Evolutionary conservation across 768 basidiomycete genomes (phyloP).

Genomic region (Leccinum fibrillosum): DNA sequence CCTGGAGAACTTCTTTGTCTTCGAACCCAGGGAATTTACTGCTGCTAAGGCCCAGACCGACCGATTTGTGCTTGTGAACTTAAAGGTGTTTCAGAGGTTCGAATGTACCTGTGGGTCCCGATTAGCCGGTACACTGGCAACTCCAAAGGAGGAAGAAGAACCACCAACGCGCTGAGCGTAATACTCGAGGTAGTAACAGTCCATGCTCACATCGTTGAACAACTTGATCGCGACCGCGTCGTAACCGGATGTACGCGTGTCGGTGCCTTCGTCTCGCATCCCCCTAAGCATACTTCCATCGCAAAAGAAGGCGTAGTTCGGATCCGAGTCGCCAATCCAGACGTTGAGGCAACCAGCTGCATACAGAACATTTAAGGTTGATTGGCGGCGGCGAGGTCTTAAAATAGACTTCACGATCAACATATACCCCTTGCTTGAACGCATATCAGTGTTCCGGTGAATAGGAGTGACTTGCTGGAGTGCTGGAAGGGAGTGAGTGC

Average conservation of each 20-base stretch:
- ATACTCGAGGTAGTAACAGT: slow-evolving; percentile 47
- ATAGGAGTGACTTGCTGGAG: no score
- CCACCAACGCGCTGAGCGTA: slow-evolving; percentile 45
- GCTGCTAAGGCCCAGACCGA: slow-evolving; percentile 44
- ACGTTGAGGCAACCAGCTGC: no score
- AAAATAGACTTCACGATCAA: no score
- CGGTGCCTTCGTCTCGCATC: no score
- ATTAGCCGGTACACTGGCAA: not conserved
- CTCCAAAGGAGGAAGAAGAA: not conserved
- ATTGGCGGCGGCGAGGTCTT: no score
- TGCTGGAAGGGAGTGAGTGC: no score
- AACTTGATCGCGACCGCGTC: slow-evolving; percentile 43
- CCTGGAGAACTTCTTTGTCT: slow-evolving; percentile 27
- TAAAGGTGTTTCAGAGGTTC: slow-evolving; percentile 30
- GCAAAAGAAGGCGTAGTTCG: no score
- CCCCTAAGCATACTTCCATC: no score
- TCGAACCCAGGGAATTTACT: slow-evolving; percentile 44
- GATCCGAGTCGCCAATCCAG: no score
- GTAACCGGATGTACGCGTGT: slow-evolving; percentile 26
- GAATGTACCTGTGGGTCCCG: slow-evolving; percentile 25
- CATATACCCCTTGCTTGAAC: no score
- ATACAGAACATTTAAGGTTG: no score
- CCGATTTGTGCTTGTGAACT: slow-evolving; percentile 33
- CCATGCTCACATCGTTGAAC: slow-evolving; percentile 43
- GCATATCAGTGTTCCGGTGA: no score